Evolutionary conservation across 345 rosid species (phyloP).

Genomic region (Iberis pinnata): DNA sequence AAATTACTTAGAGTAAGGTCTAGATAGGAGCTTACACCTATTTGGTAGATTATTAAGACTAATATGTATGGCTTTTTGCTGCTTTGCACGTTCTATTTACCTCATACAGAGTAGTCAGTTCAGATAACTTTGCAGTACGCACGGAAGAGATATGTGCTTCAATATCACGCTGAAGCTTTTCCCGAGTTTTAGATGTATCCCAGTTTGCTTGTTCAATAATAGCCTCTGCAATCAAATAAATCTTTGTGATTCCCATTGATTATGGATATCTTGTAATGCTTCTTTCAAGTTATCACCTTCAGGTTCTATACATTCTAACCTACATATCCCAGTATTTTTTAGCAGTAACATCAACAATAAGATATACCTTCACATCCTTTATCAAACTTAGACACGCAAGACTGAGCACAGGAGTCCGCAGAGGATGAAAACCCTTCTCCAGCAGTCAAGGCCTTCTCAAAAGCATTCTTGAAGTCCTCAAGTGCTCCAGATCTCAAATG

Average conservation of each 20-base stretch:
- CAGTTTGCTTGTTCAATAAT: constrained; percentile 80
- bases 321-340: constrained; percentile 1
- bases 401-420: constrained; percentile 42
- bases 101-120: constrained; percentile 68
- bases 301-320: constrained; percentile 8
- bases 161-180: constrained; percentile 77
- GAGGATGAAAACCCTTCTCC: constrained; percentile 79
- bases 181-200: constrained; percentile 73
- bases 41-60: constrained; percentile 3
- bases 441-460: constrained; percentile 67
- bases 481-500: constrained; percentile 67
- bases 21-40: constrained; percentile 11
- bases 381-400: constrained; percentile 53
- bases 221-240: constrained; percentile 55
- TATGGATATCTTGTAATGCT: constrained; percentile 5
- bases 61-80: constrained; percentile 13
- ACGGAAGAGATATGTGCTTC: constrained; percentile 80
- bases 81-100: constrained; percentile 32
- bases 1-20: constrained; percentile 20
- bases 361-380: constrained; percentile 63
- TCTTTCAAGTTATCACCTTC: constrained; percentile 12
- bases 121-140: constrained; percentile 71
- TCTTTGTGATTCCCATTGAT: constrained; percentile 4
- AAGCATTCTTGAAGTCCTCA: constrained; percentile 61
- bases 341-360: constrained; percentile 1